These are phyloP conservation scores for Tausonia pullulans DNA, from an alignment of 1,284 basidiomycete genomes.

Conservation along the genomic window DNA sequence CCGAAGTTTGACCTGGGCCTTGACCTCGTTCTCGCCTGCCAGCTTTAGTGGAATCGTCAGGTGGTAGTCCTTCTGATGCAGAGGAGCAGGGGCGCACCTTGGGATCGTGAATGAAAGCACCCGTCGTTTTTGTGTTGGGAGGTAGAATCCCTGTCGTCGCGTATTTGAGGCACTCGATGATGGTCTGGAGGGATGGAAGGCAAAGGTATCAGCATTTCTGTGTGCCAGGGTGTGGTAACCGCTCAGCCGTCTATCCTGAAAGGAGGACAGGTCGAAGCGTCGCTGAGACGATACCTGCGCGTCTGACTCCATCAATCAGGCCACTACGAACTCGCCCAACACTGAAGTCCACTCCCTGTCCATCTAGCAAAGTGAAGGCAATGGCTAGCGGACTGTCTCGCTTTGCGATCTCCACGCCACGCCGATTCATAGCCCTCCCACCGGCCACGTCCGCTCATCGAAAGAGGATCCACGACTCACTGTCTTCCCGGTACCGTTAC, in stretches of 20 bases:
- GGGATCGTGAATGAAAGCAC: slow-evolving; percentile 95
- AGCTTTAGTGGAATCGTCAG: slow-evolving; percentile 41
- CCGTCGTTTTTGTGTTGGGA: slow-evolving; percentile 82
- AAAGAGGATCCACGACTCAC: slow-evolving; percentile 29
- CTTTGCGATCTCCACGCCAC: no score
- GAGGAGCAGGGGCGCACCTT: slow-evolving; percentile 39
- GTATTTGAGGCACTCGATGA: slow-evolving; percentile 99
- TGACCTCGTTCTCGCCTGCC: slow-evolving; percentile 96
- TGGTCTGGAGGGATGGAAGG: slow-evolving; percentile 43
- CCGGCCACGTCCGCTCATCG: background rate
- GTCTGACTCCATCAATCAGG: no score
- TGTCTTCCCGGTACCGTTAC: slow-evolving; percentile 98
- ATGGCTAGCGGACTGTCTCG: no score
- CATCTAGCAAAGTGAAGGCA: no score
- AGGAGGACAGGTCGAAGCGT: no score
- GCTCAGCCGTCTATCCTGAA: no score
- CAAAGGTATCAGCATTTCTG: no score
- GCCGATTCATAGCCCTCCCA: no score
- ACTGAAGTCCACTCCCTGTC: no score
- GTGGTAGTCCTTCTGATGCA: background rate
- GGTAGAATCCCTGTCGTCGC: slow-evolving; percentile 96
- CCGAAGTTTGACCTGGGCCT: slow-evolving; percentile 90
- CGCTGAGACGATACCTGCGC: no score
- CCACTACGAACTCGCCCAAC: no score
- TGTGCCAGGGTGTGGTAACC: no score